Base-by-base conservation (phyloP, 1,284 basidiomycete species). In the Nidula niveotomentosa region DNA sequence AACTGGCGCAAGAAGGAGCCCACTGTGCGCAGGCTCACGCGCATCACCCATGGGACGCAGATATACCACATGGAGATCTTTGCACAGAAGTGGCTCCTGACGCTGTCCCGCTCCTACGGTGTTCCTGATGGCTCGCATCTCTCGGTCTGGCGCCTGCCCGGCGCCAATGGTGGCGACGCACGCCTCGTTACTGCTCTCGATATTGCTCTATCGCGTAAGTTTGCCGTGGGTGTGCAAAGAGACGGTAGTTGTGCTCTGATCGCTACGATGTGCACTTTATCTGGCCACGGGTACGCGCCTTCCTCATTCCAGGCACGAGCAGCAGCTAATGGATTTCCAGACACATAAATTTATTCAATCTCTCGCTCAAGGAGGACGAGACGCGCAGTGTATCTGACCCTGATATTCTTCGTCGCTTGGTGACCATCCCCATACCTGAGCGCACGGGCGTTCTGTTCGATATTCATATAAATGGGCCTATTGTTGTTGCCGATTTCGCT, bases 1-100 rank as follows among this genome's bases (percentile, higher is more conserved):
- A 84, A 80, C 57, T 86, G 83, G 84, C 65, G 68, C 48, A 66
- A 68, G 48, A 64, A 65, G 10, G 61, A 60, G 9, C 67, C 77
- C 1, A 62, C 58, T 23, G 69, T 81, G 49, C 69, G 65, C 49
- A 60, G 67, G 39, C 65, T 76, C 33, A 68, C 64, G 15, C 66
- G 69, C 35, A 69, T 82, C 50, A 59, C 67, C 3, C 64, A 70
- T 44, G 68, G 69, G 41, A 71, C 68, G 39, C 70, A 71, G 15
- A 70, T 78, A 48, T 69, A 70, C 30, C 70, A 76, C 48, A 76
- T 80, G 68, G 75, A 77, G 54, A 70, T 78, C 49, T 62, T 82
- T 3, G 75, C 76, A 12, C 69, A 72, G 3, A 64, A 71, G n/a
- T 79, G 77, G 76, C 73, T 83, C 13, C 68, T 79, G 17, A 74